phyloP scores from a whole-genome alignment of 108 stramenopile genomes.

The Chaetoceros muelleri region DNA sequence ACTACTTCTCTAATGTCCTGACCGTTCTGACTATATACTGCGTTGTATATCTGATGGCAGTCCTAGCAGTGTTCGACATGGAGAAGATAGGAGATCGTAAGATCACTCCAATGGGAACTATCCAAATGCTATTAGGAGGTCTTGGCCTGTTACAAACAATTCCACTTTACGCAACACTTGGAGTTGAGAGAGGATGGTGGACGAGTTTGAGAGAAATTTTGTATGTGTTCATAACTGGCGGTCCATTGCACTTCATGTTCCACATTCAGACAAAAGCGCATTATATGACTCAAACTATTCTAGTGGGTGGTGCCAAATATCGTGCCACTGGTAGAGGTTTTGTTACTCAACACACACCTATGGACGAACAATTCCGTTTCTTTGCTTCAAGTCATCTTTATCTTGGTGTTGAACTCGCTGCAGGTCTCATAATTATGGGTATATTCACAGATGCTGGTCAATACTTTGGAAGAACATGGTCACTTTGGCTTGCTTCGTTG shows the following conservation, averaged over 20 bases:
- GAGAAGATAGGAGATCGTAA: conserved; percentile 91
- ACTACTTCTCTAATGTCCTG: conserved; percentile 92
- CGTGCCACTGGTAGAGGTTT: conserved; percentile 97
- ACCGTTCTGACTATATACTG: conserved; percentile 90
- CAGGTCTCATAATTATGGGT: conserved; percentile 84
- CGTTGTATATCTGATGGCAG: conserved; percentile 89
- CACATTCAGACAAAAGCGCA: conserved; percentile 97
- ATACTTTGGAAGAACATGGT: conserved; percentile 96
- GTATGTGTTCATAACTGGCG: conserved; percentile 91
- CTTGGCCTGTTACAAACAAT: conserved; percentile 94
- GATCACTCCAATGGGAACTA: conserved; percentile 90
- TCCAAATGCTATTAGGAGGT: conserved; percentile 90
- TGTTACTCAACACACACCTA: conserved; percentile 92
- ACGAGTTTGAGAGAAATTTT: conserved; percentile 78
- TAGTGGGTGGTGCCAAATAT: conserved; percentile 97
- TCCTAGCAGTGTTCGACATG: conserved; percentile 79
- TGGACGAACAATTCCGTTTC: conserved; percentile 94
- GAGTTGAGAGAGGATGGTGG: conserved; percentile 91
- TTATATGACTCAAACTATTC: conserved; percentile 96
- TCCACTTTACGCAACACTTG: conserved; percentile 92
- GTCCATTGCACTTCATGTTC: conserved; percentile 98
- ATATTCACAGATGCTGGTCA: conserved; percentile 80
- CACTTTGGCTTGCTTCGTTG: conserved; percentile 89
- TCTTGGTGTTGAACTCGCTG: conserved; percentile 91
- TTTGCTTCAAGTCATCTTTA: conserved; percentile 96